Conservation (phyloP, 2,329 filamentous ascomycete species). For the Botrytis squamosa region DNA sequence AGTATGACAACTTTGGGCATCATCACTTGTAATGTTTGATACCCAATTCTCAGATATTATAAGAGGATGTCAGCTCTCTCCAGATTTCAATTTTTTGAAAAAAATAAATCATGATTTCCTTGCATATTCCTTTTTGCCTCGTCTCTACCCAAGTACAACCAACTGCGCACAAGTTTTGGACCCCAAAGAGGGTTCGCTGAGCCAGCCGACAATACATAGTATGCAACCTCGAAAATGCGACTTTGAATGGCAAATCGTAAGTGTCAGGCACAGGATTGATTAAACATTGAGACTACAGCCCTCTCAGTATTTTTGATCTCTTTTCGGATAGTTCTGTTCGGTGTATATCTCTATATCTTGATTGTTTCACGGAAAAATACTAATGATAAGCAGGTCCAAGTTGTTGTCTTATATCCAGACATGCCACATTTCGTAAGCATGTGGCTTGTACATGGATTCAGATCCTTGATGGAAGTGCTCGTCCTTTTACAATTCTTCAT, state of each 20-base stretch:
- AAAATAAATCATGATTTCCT: background rate
- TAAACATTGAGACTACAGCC: background rate
- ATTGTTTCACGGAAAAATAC: background rate
- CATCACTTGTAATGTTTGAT: constrained; percentile 11
- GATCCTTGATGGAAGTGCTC: background rate
- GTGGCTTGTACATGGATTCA: constrained; percentile 1
- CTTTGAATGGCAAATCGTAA: background rate
- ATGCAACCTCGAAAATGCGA: background rate
- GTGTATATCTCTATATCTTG: background rate
- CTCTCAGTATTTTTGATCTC: background rate
- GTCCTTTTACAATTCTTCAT: background rate
- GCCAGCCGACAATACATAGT: background rate
- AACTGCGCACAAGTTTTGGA: background rate
- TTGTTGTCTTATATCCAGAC: background rate
- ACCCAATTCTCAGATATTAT: constrained; percentile 10
- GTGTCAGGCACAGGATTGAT: background rate
- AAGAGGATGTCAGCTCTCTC: constrained; percentile 16
- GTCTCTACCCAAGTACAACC: constrained; percentile 10
- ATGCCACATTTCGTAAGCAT: background rate
- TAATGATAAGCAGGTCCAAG: background rate
- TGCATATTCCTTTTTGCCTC: constrained; percentile 10
- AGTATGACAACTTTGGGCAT: constrained; percentile 18
- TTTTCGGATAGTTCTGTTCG: background rate
- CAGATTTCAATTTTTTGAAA: background rate
- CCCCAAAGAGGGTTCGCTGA: constrained; percentile 1